Conservation (phyloP, 768 basidiomycete genomes). For the Suillus subalutaceus region DNA sequence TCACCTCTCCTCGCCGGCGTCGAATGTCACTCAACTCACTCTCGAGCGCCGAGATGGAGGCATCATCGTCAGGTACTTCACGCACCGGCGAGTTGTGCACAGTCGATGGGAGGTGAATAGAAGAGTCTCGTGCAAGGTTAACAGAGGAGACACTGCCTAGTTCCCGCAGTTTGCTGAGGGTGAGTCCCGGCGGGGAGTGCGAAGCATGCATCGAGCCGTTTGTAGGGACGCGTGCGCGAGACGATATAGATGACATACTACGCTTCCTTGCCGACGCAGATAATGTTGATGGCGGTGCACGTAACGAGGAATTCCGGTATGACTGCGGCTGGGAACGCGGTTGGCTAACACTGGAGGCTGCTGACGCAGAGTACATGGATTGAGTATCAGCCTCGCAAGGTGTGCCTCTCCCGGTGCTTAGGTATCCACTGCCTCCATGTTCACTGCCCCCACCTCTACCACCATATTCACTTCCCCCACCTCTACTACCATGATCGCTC, state of each 20-base stretch:
- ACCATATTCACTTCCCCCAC: constrained; percentile 9
- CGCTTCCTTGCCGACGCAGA: constrained; percentile 52
- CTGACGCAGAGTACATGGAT: constrained; percentile 59
- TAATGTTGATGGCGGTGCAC: constrained; percentile 30
- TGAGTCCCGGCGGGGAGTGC: constrained; percentile 30
- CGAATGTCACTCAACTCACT: constrained; percentile 72
- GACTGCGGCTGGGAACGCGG: constrained; percentile 47
- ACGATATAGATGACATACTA: constrained; percentile 63
- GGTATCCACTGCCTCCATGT: constrained; percentile 19
- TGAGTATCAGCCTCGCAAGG: constrained; percentile 49
- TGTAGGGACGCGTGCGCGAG: constrained; percentile 39
- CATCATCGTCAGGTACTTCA: constrained; percentile 35
- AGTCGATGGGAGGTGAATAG: constrained; percentile 38
- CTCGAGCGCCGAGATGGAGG: constrained; percentile 44
- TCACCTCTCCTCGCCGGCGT: constrained; percentile 69
- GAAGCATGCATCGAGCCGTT: constrained; percentile 33
- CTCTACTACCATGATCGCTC: constrained; percentile 28
- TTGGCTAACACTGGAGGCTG: constrained; percentile 49
- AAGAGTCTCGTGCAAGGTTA: constrained; percentile 55
- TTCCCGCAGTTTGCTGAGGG: constrained; percentile 33
- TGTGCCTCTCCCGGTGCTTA: constrained; percentile 32
- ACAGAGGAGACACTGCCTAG: constrained; percentile 45
- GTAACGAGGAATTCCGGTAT: constrained; percentile 29
- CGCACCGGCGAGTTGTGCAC: constrained; percentile 40
- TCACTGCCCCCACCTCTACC: constrained; percentile 32